Evolutionary conservation across 2,329 filamentous ascomycete species (phyloP).

Genomic region (Fusarium redolens): DNA sequence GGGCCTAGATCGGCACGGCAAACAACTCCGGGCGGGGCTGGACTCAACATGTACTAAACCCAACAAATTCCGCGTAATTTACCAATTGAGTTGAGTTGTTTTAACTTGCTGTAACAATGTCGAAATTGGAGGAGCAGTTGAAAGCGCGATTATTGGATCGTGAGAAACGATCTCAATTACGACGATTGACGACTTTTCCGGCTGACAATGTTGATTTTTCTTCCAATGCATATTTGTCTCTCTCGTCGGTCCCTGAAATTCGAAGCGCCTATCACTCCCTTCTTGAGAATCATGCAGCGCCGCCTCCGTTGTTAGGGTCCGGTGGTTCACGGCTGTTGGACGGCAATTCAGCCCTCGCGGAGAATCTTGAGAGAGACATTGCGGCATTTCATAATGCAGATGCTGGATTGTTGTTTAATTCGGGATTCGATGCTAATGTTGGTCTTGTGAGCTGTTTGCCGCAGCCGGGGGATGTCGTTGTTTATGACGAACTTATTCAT

Average conservation of each 20-base stretch:
- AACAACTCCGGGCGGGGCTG: conserved; percentile 6
- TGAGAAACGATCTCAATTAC: conserved; percentile 52
- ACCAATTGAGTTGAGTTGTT: background rate
- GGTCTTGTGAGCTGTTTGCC: conserved; percentile 71
- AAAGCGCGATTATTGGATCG: conserved; percentile 45
- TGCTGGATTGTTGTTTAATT: conserved; percentile 64
- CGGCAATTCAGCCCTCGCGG: conserved; percentile 60
- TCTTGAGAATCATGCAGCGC: conserved; percentile 42
- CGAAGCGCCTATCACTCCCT: conserved; percentile 72
- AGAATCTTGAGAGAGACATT: conserved; percentile 59
- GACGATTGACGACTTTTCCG: conserved; percentile 67
- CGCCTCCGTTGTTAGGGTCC: conserved; percentile 55
- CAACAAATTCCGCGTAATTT: conserved; percentile 23
- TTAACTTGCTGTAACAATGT: conserved; percentile 1
- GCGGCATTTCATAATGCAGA: conserved; percentile 60
- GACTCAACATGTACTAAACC: conserved; percentile 18
- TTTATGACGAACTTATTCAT: conserved; percentile 82
- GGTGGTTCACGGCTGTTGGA: conserved; percentile 66
- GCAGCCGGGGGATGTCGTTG: conserved; percentile 69
- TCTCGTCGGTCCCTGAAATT: conserved; percentile 62
- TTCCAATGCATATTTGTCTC: conserved; percentile 84
- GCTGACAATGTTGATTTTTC: conserved; percentile 79
- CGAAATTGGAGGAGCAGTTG: conserved; percentile 46
- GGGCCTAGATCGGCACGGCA: background rate
- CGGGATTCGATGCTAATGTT: conserved; percentile 74